Percentiles rank a stretch among this genome's conserved stretches.
Conservation (phyloP, 306 rosid genomes). For the Lathyrus aphaca region DNA sequence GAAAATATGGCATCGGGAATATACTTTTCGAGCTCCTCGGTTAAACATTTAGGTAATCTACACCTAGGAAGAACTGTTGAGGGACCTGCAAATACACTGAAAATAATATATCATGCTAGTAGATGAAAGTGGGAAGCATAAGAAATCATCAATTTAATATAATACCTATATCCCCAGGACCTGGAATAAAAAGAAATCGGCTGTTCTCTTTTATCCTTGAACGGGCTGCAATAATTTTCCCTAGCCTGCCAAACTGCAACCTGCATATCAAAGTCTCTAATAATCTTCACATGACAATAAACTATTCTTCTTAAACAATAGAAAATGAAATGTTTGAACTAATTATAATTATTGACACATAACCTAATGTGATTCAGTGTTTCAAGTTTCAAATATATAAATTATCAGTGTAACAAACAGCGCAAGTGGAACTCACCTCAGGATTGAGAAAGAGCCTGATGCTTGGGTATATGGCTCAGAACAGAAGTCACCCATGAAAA, state of each 20-base stretch:
- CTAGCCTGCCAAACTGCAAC: slow-evolving; percentile 83
- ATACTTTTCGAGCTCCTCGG: slow-evolving; percentile 76
- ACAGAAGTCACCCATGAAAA: slow-evolving; percentile 95
- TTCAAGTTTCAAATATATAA: slow-evolving; percentile 25
- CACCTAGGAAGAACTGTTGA: slow-evolving; percentile 79
- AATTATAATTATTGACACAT: slow-evolving; percentile 9
- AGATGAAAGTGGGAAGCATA: slow-evolving; percentile 15
- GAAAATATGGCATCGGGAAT: slow-evolving; percentile 84
- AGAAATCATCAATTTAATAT: slow-evolving; percentile 32
- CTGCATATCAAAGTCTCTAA: slow-evolving; percentile 49
- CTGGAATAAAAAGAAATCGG: slow-evolving; percentile 84
- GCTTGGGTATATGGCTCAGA: slow-evolving; percentile 88
- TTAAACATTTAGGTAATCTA: slow-evolving; percentile 79
- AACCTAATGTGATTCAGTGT: slow-evolving; percentile 20
- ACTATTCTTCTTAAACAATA: slow-evolving; percentile 21
- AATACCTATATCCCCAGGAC: slow-evolving; percentile 93
- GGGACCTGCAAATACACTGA: slow-evolving; percentile 58
- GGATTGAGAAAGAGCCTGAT: slow-evolving; percentile 69
- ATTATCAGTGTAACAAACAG: neutral
- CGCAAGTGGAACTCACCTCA: slow-evolving; percentile 57
- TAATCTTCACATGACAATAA: slow-evolving; percentile 8
- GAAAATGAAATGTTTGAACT: slow-evolving; percentile 14
- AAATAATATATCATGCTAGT: slow-evolving; percentile 17
- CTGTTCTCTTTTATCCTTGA: slow-evolving; percentile 70
- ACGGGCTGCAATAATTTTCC: slow-evolving; percentile 74